Evolutionary conservation across 2,329 filamentous ascomycete species (phyloP), one percentile per base, ranked within the genome.

Genomic region (Huntiella bhutanensis): DNA sequence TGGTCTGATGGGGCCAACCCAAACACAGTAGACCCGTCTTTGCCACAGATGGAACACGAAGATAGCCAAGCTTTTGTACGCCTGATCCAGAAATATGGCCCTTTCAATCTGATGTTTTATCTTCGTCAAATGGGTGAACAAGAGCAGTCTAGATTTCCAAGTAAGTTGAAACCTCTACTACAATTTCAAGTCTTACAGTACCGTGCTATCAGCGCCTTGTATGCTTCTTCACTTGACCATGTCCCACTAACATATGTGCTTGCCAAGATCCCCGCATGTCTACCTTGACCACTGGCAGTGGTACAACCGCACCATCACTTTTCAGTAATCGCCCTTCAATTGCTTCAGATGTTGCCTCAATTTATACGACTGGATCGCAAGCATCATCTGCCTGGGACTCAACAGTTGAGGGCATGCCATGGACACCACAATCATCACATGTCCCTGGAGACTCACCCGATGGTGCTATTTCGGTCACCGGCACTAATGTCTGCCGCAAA

Each of bases 321-420:
- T 54, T 65, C 45, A 60, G 59, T 13, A 66, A 62, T 61, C 63
- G 61, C 47, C 60, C 57, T 44, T 65, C 63, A 5, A 61, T 64
- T 43, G 58, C 57, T n/a, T 65, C 62, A 6, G 56, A 62, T 36
- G 49, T 46, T n/a, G 45, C 49, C 13, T 48, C 49, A 32, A 38
- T 47, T 13, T 50, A 50, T 33, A 48, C 49, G 7, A 46, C 45
- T 8, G 45, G 32, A 17, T 45, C 46, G 4, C 45, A 50, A 16
- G 22, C 22, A 10, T 28, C 22, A 10, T 52, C 49, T 4, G 49
- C 51, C 2, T 52, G 51, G 51, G 45, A 49, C 8, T 47, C 49
- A 8, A 36, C 45, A 6, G 50, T 36, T 13, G 44, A 49, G n/a
- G 41, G 45, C 15, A 17, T 48, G 4, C 47, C 49, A 36, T 51